Evolutionary conservation across 1,284 basidiomycete genomes (phyloP).

Genomic region (Cutaneotrichosporon mucoides): DNA sequence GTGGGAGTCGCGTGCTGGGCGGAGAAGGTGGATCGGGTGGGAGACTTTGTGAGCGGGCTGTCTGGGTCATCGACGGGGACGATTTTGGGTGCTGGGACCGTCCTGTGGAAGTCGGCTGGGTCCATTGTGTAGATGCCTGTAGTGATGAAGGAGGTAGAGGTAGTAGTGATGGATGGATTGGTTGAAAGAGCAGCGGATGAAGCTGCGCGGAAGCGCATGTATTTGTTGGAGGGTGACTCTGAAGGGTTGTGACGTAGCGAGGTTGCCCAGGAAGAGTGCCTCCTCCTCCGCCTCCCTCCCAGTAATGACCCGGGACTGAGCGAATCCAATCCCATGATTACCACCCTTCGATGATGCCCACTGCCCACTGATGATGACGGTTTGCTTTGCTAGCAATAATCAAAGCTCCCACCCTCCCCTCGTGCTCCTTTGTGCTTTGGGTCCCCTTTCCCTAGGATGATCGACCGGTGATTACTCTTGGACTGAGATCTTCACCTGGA

Average conservation of each 20-base stretch:
- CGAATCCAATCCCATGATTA: not conserved
- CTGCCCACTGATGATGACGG: not conserved
- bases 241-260: not conserved
- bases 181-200: not conserved
- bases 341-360: not conserved
- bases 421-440: too few relatives aligned
- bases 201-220: not conserved
- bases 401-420: too few relatives aligned
- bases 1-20: not conserved
- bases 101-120: conserved; percentile 1
- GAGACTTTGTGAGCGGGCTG: not conserved
- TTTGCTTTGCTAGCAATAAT: too few relatives aligned
- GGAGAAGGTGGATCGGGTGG: not conserved
- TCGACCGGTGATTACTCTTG: too few relatives aligned
- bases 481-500: too few relatives aligned
- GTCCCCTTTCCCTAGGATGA: too few relatives aligned
- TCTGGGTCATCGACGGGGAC: not conserved
- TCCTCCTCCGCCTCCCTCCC: not conserved
- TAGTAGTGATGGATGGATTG: not conserved
- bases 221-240: not conserved
- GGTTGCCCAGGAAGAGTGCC: not conserved
- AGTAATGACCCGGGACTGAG: not conserved
- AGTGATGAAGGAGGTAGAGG: not conserved
- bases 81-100: conserved; percentile 1
- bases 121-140: conserved; percentile 1